Evolutionary conservation across 306 rosid genomes (phyloP), one percentile per base, ranked within the genome.

Genomic region (Trichosanthes cucumerina): DNA sequence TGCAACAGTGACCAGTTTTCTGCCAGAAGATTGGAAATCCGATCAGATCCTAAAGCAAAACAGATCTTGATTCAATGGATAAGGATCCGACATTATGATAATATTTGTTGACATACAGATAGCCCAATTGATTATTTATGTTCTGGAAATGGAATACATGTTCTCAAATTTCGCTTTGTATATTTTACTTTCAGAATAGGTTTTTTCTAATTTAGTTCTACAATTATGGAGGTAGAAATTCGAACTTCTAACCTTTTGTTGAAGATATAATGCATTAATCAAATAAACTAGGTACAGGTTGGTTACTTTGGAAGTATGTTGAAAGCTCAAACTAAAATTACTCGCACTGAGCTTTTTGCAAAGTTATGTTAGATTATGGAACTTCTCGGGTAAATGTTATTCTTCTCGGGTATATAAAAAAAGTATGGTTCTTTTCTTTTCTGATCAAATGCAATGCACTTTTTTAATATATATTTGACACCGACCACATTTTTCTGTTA

Each of bases 11-110:
- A 4, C 57, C 12, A 14, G 36, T 44, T 72, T 26, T 46, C 39
- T 72, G 77, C 58, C 18, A 43, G 39, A 44, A 71, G 57, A 44
- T 46, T 46, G 76, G 70, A 46, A 71, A 71, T 71, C 60, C 11
- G 26, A 73, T 47, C 59, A 24, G 8, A 73, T 73, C 44, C 44
- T 31, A 47, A 49, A 24, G 31, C 62, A 28, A 19, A 73, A 73
- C 50, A 8, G 39, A 28, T 73, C 60, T 50, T 50, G 4, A 1
- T 49, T 23, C 7, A 49, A 28, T 73, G 59, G 78, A 73, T 73
- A 73, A 49, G 44, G 44, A 73, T 31, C 77, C 24, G 41, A 28
- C 60, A 49, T 26, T 16, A 73, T 73, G 59, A 49, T 49, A 0
- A 31, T 73, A 47, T 31, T 16, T 73, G 41, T 73, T 73, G 78